Percentiles rank a stretch among this genome's conserved stretches.
Conservation (phyloP, 306 rosid species). For the Dicorynia guianensis region DNA sequence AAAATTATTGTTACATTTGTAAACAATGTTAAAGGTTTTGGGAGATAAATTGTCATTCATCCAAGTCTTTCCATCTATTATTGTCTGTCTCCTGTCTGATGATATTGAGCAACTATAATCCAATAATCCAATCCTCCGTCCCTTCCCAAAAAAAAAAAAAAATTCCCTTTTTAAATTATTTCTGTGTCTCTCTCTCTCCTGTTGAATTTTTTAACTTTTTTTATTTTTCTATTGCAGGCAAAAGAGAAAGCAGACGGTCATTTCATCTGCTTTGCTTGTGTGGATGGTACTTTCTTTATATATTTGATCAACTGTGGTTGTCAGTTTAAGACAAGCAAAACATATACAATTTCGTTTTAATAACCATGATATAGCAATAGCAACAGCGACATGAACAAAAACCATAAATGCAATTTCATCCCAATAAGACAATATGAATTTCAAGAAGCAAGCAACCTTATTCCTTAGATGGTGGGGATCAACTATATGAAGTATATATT, state of each 20-base stretch:
- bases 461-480: not conserved
- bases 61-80: not conserved
- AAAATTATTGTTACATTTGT: not conserved
- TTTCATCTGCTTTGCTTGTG: conserved; percentile 80
- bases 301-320: not conserved
- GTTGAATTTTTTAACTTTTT: not conserved
- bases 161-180: not conserved
- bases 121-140: no score
- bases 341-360: not conserved
- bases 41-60: not conserved
- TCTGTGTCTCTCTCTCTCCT: not conserved
- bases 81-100: no score
- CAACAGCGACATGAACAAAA: not conserved
- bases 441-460: not conserved
- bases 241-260: conserved; percentile 63
- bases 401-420: no score
- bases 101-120: not conserved
- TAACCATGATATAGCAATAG: not conserved
- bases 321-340: not conserved
- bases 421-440: no score
- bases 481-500: not conserved
- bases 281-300: conserved; percentile 54
- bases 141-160: not conserved
- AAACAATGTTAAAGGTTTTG: not conserved
- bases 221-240: conserved; percentile 55